Evolutionary conservation across 2,329 filamentous ascomycete species (phyloP), one percentile per base, ranked within the genome.

Genomic region (Geosmithia putterillii): DNA sequence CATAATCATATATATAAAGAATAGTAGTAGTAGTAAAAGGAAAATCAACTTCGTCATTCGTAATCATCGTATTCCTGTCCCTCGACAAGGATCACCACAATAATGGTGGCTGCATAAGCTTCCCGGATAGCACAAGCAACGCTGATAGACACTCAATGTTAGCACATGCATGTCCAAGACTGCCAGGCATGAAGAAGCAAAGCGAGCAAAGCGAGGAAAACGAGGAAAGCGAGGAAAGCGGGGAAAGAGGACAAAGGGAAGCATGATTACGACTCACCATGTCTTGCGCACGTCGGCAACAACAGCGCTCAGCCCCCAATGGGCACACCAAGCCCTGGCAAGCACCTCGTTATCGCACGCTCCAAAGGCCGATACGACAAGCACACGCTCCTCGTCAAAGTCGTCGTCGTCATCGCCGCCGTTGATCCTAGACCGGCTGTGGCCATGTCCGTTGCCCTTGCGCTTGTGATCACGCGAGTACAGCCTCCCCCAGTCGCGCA

Each of bases 301-400:
- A 17, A 88, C 64, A 1, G 83, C 83, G 54, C 73, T 79, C 52
- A 86, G 61, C 2, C 83, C 83, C 74, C 81, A 85, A 52, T 86
- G 80, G 44, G 81, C 74, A 57, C 83, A 87, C 83, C 83, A 88
- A 7, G 83, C 82, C 48, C 83, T 67, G 1, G 80, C 83, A 52
- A 88, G 71, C 4, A 86, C 83, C 59, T 87, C 83, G 50, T 87
- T 86, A 58, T 87, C 83, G 41, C 68, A 67, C 19, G 83, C 81
- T 1, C 83, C 83, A 56, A 84, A 79, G 1, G 82, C 80, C 61
- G 87, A 81, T 14, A 87, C 70, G 4, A 82, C 79, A 8, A 88
- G 65, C 3, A 88, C 81, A 51, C 74, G 74, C 50, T 83, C 81
- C 21, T 76, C 65, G 44, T 80, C 75, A 17, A 69, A 63, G 14